Conservation (phyloP, 208 protist species). For the Leishmania gerbilli region DNA sequence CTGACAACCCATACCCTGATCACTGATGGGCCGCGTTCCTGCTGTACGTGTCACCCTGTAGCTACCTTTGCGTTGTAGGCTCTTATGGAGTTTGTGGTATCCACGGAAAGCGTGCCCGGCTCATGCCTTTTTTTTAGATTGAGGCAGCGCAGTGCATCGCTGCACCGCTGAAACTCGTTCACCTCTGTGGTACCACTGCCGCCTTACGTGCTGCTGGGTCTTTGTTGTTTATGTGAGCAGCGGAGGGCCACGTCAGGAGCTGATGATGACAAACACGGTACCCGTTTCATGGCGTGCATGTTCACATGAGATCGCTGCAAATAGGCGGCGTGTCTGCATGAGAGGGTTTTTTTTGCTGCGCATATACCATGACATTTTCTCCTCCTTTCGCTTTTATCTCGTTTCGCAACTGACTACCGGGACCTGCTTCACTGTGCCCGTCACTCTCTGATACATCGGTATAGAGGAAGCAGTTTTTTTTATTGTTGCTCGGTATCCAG, state of each 20-base stretch:
- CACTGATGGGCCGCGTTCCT: slow-evolving; percentile 23
- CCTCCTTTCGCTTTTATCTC: background rate
- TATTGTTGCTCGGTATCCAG: background rate
- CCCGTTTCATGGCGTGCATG: background rate
- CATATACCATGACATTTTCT: background rate
- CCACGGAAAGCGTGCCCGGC: background rate
- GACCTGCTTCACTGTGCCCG: background rate
- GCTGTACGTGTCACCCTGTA: no score
- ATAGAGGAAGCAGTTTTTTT: background rate
- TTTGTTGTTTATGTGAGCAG: background rate
- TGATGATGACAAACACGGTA: background rate
- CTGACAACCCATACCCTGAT: slow-evolving; percentile 84
- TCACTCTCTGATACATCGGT: background rate
- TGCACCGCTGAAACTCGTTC: background rate
- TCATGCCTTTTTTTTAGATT: background rate
- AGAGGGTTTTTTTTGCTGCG: background rate
- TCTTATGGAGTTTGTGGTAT: background rate
- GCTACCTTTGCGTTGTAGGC: background rate
- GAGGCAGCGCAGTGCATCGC: background rate
- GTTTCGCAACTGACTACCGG: background rate
- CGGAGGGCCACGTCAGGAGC: background rate
- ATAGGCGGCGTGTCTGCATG: background rate
- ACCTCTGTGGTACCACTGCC: background rate
- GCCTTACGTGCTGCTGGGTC: background rate
- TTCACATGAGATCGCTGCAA: background rate